Percentiles rank a stretch among this genome's conserved stretches.
phyloP scores from a whole-genome alignment of 441 rosid genomes.

The Theobroma grandiflorum region DNA sequence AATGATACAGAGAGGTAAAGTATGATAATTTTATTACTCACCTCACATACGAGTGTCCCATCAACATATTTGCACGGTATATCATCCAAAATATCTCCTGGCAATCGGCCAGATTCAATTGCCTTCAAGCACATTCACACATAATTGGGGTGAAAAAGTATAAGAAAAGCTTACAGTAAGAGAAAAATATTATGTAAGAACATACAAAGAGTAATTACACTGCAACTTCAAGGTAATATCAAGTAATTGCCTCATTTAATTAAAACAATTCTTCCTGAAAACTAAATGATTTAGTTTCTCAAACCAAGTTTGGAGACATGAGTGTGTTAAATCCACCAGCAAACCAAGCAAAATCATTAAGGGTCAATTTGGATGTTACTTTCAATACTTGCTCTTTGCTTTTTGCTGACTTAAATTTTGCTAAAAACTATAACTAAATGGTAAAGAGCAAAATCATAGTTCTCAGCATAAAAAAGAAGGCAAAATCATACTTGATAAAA shows the following conservation, averaged over 20 bases:
- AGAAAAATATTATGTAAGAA: constrained; percentile 19
- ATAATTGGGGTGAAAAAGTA: constrained; percentile 18
- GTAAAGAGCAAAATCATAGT: neutral
- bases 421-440: neutral
- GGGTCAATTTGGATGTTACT: constrained; percentile 3
- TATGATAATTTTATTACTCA: constrained; percentile 38
- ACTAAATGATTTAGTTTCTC: constrained; percentile 11
- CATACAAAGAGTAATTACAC: neutral
- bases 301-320: constrained; percentile 3
- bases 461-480: neutral
- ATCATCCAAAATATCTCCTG: constrained; percentile 83
- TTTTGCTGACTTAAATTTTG: constrained; percentile 1
- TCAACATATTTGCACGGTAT: constrained; percentile 81
- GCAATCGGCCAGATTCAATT: constrained; percentile 89
- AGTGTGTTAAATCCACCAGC: neutral
- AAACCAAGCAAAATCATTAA: constrained; percentile 15
- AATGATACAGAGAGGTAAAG: neutral
- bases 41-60: constrained; percentile 89
- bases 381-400: neutral
- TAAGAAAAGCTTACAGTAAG: constrained; percentile 10
- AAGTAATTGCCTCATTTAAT: constrained; percentile 21
- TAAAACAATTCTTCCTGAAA: neutral
- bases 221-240: constrained; percentile 5
- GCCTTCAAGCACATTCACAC: constrained; percentile 55
- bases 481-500: constrained; percentile 17